A percentile compares a stretch with the other conserved stretches of the same genome.
These are phyloP conservation scores for Sporothrix globosa DNA, from an alignment of 2,329 filamentous ascomycete species.

Conservation along the genomic window DNA sequence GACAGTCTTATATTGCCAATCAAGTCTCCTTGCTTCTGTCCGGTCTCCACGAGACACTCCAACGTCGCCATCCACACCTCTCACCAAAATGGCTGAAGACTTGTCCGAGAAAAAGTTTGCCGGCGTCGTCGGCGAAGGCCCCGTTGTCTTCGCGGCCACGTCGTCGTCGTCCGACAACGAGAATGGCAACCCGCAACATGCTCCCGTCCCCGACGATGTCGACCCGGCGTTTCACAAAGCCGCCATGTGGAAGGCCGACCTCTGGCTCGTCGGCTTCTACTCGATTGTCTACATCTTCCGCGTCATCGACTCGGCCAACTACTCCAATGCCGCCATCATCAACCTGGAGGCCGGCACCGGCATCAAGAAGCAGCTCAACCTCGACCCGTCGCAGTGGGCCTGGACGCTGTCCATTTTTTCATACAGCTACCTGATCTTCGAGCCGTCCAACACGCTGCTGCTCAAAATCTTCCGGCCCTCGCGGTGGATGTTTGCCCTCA, in stretches of 20 bases:
- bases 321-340: conserved; percentile 48
- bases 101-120: neutral
- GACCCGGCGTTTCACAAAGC: conserved; percentile 40
- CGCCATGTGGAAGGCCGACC: conserved; percentile 44
- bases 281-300: conserved; percentile 48
- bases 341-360: conserved; percentile 47
- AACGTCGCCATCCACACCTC: neutral
- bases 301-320: conserved; percentile 47
- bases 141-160: neutral
- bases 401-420: conserved; percentile 49
- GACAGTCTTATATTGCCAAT: conserved; percentile 7
- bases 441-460: conserved; percentile 46
- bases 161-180: conserved; percentile 13
- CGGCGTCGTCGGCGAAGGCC: neutral
- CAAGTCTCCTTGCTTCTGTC: too few relatives aligned
- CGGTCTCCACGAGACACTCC: neutral
- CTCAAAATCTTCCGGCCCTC: conserved; percentile 45
- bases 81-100: neutral
- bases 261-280: conserved; percentile 43
- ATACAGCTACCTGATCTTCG: conserved; percentile 47
- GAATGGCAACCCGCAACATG: neutral
- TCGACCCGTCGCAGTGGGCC: conserved; percentile 44
- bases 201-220: neutral
- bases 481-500: conserved; percentile 45
- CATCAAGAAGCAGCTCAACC: conserved; percentile 46